These are phyloP conservation scores for Russula ochroleuca DNA, from an alignment of 768 basidiomycete genomes.

Conservation along the genomic window DNA sequence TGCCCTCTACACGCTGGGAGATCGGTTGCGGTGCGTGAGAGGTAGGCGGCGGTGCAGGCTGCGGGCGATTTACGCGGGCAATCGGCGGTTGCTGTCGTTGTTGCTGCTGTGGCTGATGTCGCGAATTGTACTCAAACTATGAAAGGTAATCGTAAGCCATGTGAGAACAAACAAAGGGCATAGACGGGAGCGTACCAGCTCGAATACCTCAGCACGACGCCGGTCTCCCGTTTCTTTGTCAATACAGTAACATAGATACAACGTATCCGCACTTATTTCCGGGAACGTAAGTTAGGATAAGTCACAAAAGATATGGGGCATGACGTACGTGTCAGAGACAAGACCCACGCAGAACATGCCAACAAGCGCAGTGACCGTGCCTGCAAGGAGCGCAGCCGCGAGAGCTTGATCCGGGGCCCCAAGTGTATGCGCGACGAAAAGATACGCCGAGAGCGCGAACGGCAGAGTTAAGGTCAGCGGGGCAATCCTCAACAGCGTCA, in stretches of 20 bases:
- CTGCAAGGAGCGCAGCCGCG: conserved; percentile 70
- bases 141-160: not conserved
- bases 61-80: conserved; percentile 17
- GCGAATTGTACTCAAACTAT: conserved; percentile 26
- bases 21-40: conserved; percentile 25
- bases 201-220: conserved; percentile 51
- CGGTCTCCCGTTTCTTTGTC: conserved; percentile 52
- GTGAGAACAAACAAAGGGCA: not conserved
- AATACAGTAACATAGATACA: conserved; percentile 66
- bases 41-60: not conserved
- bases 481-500: conserved; percentile 70
- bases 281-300: not conserved
- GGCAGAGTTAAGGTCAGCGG: conserved; percentile 79
- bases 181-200: conserved; percentile 42
- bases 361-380: conserved; percentile 74
- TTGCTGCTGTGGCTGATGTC: conserved; percentile 10
- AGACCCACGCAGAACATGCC: conserved; percentile 80
- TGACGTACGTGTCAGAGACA: conserved; percentile 65
- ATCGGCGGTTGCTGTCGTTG: conserved; percentile 7
- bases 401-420: conserved; percentile 67
- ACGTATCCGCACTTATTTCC: conserved; percentile 49
- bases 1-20: conserved; percentile 26
- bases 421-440: conserved; percentile 84
- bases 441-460: conserved; percentile 75
- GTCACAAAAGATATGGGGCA: not conserved